A percentile compares a stretch with the other conserved stretches of the same genome.
phyloP scores from a whole-genome alignment of 805 yeast genomes.

The Yarrowia keelungensis region DNA sequence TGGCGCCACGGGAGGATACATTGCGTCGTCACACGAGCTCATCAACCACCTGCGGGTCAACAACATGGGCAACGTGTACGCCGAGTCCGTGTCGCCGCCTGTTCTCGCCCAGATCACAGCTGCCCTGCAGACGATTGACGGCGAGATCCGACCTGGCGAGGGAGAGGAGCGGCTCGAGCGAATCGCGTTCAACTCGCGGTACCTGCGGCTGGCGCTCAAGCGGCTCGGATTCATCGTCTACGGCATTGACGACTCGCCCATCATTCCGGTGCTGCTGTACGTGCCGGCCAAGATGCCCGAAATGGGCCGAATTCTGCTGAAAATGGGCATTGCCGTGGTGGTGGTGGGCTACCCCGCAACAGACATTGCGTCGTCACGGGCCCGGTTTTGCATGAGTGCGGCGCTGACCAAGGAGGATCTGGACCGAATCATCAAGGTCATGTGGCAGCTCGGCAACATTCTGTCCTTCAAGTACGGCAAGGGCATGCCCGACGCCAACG shows the following conservation, averaged over 20 bases:
- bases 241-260: conserved; percentile 97
- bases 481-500: conserved; percentile 52
- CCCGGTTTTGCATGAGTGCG: conserved; percentile 89
- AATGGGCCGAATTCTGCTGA: conserved; percentile 79
- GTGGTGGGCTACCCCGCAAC: conserved; percentile 99
- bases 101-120: conserved; percentile 87
- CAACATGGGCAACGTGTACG: conserved; percentile 73
- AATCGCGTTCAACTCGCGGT: conserved; percentile 94
- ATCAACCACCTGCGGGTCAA: conserved; percentile 78
- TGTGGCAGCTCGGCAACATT: conserved; percentile 79
- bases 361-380: conserved; percentile 86
- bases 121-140: conserved; percentile 77
- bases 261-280: conserved; percentile 84
- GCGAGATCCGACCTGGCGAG: conserved; percentile 88
- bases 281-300: conserved; percentile 96
- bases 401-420: conserved; percentile 93
- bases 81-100: conserved; percentile 90
- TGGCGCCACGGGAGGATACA: conserved; percentile 98
- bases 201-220: conserved; percentile 86
- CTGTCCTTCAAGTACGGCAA: conserved; percentile 62
- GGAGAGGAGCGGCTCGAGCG: conserved; percentile 90
- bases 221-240: conserved; percentile 91
- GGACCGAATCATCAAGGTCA: conserved; percentile 74
- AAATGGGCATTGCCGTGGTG: conserved; percentile 87
- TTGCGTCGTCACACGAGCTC: conserved; percentile 74